phyloP scores from a whole-genome alignment of 2,329 filamentous ascomycete genomes.

The Salinomyces thailandicus region DNA sequence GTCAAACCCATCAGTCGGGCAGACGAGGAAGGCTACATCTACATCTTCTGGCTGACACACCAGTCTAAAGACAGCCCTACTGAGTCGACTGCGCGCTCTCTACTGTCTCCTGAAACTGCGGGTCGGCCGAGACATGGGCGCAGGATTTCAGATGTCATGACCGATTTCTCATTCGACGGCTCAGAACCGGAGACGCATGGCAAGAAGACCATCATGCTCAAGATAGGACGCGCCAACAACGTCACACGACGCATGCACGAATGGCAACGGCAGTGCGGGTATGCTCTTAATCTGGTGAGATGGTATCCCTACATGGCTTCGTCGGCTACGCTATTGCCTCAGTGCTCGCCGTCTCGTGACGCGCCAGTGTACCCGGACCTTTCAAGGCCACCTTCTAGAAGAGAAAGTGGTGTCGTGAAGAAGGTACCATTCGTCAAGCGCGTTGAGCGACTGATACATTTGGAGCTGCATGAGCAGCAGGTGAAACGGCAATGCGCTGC shows the following conservation, averaged over 20 bases:
- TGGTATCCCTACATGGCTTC: conserved; percentile 71
- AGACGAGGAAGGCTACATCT: conserved; percentile 86
- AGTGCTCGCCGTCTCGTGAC: conserved; percentile 14
- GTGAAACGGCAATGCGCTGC: conserved; percentile 57
- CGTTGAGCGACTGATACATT: conserved; percentile 80
- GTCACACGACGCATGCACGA: conserved; percentile 85
- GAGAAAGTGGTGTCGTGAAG: conserved; percentile 30
- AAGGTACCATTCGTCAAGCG: conserved; percentile 80
- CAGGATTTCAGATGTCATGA: conserved; percentile 25
- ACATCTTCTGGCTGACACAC: conserved; percentile 90
- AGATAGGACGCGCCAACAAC: conserved; percentile 62
- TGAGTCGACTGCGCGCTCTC: conserved; percentile 30
- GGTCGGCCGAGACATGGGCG: conserved; percentile 9
- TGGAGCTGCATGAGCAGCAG: conserved; percentile 60
- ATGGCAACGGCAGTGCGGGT: conserved; percentile 87
- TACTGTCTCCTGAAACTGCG: conserved; percentile 20
- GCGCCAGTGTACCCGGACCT: conserved; percentile 21
- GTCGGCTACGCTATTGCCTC: conserved; percentile 13
- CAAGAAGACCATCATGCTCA: conserved; percentile 54
- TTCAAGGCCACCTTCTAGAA: conserved; percentile 16
- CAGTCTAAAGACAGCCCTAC: conserved; percentile 47
- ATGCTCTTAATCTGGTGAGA: conserved; percentile 74
- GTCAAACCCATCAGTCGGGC: conserved; percentile 60
- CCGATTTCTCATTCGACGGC: conserved; percentile 22
- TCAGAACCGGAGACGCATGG: neutral